Evolutionary conservation across 345 rosid species (phyloP), one percentile per base, ranked within the genome.

Genomic region (Anastatica hierochuntica): DNA sequence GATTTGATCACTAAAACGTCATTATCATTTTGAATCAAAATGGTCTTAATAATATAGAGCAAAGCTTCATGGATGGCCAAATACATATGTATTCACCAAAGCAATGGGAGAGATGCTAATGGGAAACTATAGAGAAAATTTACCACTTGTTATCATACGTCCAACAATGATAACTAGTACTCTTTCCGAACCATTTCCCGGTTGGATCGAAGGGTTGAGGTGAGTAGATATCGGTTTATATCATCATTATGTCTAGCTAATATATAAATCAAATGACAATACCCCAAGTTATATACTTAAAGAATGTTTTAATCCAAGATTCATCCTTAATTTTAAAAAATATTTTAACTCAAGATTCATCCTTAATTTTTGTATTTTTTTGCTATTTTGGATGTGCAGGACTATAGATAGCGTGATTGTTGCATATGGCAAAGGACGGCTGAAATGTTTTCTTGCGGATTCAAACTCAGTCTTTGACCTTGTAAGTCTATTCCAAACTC

Each of bases 101-200:
- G 81, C 90, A 18, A 76, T 84, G 90, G 96, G 85, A 42, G 94
- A 87, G 70, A 87, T 87, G 90, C 26, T 87, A 34, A 54, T 84
- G 16, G 80, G 67, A n/a, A 43, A 58, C 21, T 27, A 58, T 46
- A 81, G 70, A 72, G 87, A 64, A 52, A 49, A 77, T 37, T 24
- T 80, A 12, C 78, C 96, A 0, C 69, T 84, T 3, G 87, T 77
- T 31, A 72, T 79, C 42, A 58, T 77, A 14, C 83, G 94, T 16
- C 94, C 96, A 7, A 75, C 88, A 3, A 80, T 87, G 53, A 52
- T 87, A 11, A 79, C 79, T 24, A 79, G 96, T 61, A 87, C 96
- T 36, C 68, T 58, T 43, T 67, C 68, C 17, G 94, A 87, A 49
- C 94, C 96, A 19, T 87, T 87, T 50, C 83, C 90, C 0, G 94